Percentiles rank a stretch among this genome's conserved stretches.
These are phyloP conservation scores for Aspergillus sergii DNA, from an alignment of 2,329 filamentous ascomycete genomes.

Conservation along the genomic window DNA sequence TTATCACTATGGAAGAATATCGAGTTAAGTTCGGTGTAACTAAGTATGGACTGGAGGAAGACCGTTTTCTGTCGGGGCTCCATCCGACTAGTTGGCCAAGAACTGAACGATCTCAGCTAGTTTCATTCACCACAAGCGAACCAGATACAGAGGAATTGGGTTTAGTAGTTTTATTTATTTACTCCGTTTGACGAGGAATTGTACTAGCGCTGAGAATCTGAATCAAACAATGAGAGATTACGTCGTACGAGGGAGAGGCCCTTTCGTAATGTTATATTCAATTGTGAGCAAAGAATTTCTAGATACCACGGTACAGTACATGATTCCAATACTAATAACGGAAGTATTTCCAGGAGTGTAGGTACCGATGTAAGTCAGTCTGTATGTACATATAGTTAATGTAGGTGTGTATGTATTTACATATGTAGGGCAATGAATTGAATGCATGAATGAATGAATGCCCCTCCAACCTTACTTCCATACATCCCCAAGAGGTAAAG, in stretches of 20 bases:
- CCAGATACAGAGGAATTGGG: background rate
- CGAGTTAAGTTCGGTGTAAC: conserved; percentile 2
- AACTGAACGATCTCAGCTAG: conserved; percentile 7
- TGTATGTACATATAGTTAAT: background rate
- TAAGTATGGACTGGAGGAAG: background rate
- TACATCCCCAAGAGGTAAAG: background rate
- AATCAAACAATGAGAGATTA: conserved; percentile 7
- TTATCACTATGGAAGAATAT: background rate
- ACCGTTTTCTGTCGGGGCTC: conserved; percentile 27
- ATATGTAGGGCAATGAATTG: background rate
- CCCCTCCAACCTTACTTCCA: background rate
- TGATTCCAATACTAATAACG: too few relatives aligned
- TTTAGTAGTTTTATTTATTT: background rate
- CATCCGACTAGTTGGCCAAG: conserved; percentile 17
- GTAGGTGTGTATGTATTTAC: background rate
- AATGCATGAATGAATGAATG: background rate
- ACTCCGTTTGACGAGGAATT: background rate
- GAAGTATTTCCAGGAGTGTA: too few relatives aligned
- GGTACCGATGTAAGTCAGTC: background rate
- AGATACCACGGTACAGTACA: too few relatives aligned
- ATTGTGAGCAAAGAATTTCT: too few relatives aligned
- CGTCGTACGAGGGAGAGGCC: background rate
- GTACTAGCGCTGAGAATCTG: background rate
- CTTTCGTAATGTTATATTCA: background rate
- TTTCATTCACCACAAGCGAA: background rate